A percentile compares a stretch with the other conserved stretches of the same genome.
phyloP scores from a whole-genome alignment of 2,329 filamentous ascomycete species.

The Graphilbum ipis-grandicollis region DNA sequence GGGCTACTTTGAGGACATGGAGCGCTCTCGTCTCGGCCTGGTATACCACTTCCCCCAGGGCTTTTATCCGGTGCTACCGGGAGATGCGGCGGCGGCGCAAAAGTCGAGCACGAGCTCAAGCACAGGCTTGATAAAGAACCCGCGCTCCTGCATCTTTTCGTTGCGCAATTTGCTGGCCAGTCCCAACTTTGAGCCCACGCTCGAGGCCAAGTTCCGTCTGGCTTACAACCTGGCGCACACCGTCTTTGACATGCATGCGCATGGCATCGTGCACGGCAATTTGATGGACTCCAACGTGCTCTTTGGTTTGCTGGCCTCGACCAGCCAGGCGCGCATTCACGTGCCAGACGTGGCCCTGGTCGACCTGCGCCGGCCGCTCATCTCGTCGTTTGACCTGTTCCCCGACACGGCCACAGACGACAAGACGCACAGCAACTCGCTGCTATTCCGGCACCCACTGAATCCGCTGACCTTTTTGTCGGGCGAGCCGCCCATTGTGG shows the following conservation, averaged over 20 bases:
- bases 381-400: conserved; percentile 63
- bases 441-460: conserved; percentile 49
- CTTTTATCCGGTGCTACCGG: conserved; percentile 34
- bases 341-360: conserved; percentile 20
- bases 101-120: too few species aligned
- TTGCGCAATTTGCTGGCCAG: conserved; percentile 34
- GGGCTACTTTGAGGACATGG: conserved; percentile 60
- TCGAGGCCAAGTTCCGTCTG: conserved; percentile 62
- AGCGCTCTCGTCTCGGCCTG: conserved; percentile 51
- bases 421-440: conserved; percentile 13
- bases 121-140: too few species aligned
- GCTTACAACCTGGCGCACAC: conserved; percentile 57
- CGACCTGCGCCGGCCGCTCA: conserved; percentile 49
- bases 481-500: conserved; percentile 25
- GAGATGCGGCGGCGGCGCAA: not conserved
- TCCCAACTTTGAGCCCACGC: conserved; percentile 40
- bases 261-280: conserved; percentile 54
- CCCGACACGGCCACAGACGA: conserved; percentile 23
- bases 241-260: conserved; percentile 54
- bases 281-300: conserved; percentile 50
- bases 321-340: not conserved
- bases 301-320: conserved; percentile 33
- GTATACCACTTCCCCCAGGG: conserved; percentile 56
- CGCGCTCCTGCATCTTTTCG: conserved; percentile 33
- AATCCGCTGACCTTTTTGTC: conserved; percentile 32